A percentile compares a stretch with the other conserved stretches of the same genome.
These are phyloP conservation scores for Talinum fruticosum DNA, from an alignment of 148 eudicot species.

Conservation along the genomic window DNA sequence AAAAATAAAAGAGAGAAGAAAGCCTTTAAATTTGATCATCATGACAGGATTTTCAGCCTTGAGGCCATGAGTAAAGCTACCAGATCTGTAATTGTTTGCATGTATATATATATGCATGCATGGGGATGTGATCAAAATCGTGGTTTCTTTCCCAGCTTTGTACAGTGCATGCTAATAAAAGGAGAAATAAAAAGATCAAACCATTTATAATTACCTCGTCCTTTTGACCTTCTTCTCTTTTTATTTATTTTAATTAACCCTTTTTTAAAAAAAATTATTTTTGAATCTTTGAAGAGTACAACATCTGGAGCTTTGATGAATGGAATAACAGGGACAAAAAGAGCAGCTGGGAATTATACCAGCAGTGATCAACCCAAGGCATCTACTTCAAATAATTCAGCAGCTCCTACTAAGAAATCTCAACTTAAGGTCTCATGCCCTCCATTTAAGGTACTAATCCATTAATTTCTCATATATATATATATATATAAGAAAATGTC, in stretches of 20 bases:
- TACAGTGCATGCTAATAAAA: constrained; percentile 25
- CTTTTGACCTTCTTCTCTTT: neutral
- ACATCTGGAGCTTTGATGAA: constrained; percentile 12
- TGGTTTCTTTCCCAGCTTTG: constrained; percentile 24
- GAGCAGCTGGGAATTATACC: constrained; percentile 24
- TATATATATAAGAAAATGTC: no score
- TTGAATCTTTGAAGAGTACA: constrained; percentile 5
- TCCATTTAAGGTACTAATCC: constrained; percentile 37
- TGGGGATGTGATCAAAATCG: constrained; percentile 2
- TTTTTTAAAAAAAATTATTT: neutral
- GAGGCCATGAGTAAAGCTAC: no score
- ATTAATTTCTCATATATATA: no score
- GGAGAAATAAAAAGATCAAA: neutral
- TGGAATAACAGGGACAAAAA: constrained; percentile 40
- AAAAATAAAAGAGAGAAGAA: no score
- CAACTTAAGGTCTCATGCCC: constrained; percentile 37
- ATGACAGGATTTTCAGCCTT: no score
- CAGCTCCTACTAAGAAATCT: constrained; percentile 32
- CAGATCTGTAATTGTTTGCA: no score
- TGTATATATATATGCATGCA: constrained; percentile 13
- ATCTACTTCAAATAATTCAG: constrained; percentile 22
- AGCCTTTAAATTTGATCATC: no score
- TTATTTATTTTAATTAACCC: neutral
- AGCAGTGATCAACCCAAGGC: constrained; percentile 26
- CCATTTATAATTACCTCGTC: neutral